Percentiles rank a stretch among this genome's conserved stretches.
These are phyloP conservation scores for Gelatoporia subvermispora DNA, from an alignment of 768 basidiomycete species.

Conservation along the genomic window DNA sequence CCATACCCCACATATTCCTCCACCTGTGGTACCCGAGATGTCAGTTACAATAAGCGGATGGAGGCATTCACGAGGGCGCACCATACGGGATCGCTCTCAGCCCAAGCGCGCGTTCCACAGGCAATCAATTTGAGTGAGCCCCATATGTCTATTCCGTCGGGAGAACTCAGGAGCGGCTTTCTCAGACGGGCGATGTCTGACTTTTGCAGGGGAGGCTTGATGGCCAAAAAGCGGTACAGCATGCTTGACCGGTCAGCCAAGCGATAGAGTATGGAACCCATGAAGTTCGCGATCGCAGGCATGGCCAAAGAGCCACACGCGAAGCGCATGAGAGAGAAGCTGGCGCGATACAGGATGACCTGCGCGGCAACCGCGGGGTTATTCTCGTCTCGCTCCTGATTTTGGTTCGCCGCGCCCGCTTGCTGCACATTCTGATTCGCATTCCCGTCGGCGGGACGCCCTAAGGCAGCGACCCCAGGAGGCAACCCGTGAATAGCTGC, in stretches of 20 bases:
- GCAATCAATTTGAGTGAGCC: conserved; percentile 44
- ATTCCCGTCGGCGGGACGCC: not conserved
- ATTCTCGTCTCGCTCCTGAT: conserved; percentile 7
- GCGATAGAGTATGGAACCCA: conserved; percentile 57
- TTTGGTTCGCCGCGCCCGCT: conserved; percentile 2
- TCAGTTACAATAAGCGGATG: no score
- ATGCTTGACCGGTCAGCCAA: conserved; percentile 42
- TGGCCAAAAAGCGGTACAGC: conserved; percentile 30
- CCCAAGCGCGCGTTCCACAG: conserved; percentile 61
- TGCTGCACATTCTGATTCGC: not conserved
- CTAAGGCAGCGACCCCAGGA: conserved; percentile 4
- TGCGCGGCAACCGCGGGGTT: conserved; percentile 39
- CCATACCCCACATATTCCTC: conserved; percentile 67
- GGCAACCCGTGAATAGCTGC: conserved; percentile 11
- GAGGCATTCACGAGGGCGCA: conserved; percentile 23
- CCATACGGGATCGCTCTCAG: conserved; percentile 73
- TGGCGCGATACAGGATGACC: conserved; percentile 53
- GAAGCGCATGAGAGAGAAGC: conserved; percentile 57
- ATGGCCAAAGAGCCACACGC: conserved; percentile 67
- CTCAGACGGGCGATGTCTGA: no score
- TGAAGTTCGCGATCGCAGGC: conserved; percentile 58
- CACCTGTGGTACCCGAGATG: conserved; percentile 31
- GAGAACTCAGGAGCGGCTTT: no score
- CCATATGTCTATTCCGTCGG: conserved; percentile 20
- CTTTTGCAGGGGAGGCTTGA: conserved; percentile 10